Percentiles rank a stretch among this genome's conserved stretches.
Conservation (phyloP, 2,329 filamentous ascomycete genomes). For the Botryotinia convoluta region DNA sequence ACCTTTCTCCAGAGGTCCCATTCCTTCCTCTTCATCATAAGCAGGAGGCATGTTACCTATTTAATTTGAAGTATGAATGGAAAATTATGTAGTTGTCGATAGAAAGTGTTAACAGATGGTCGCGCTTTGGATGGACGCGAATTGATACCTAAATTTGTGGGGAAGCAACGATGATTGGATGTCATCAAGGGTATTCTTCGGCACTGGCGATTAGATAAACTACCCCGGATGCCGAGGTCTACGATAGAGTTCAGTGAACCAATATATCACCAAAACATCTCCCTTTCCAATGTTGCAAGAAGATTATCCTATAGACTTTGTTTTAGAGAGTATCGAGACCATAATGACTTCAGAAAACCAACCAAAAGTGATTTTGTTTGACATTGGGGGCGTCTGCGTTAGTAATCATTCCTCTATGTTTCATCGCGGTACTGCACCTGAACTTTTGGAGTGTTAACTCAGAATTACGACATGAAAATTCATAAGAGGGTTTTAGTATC, state of each 20-base stretch:
- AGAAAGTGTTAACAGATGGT: background rate
- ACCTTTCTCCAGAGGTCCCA: slow-evolving; percentile 34
- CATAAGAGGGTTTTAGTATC: background rate
- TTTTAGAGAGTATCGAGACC: slow-evolving; percentile 35
- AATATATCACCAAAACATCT: slow-evolving; percentile 1
- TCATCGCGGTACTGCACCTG: background rate
- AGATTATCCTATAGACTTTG: slow-evolving; percentile 34
- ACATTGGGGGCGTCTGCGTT: slow-evolving; percentile 97
- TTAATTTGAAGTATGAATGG: background rate
- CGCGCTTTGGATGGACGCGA: background rate
- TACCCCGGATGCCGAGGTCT: slow-evolving; percentile 9
- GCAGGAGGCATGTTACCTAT: background rate
- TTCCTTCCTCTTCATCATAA: slow-evolving; percentile 28
- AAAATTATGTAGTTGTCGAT: background rate
- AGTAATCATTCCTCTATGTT: slow-evolving; percentile 43
- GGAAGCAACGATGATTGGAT: background rate
- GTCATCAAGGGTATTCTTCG: background rate
- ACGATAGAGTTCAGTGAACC: background rate
- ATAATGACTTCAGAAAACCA: slow-evolving; percentile 45
- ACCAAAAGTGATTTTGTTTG: slow-evolving; percentile 70
- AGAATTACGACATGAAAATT: background rate
- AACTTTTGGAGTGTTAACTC: background rate
- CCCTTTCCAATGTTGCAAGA: slow-evolving; percentile 34
- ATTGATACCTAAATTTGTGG: background rate
- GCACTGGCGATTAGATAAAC: background rate